phyloP scores from a whole-genome alignment of 345 rosid species.

The Mercurialis annua region DNA sequence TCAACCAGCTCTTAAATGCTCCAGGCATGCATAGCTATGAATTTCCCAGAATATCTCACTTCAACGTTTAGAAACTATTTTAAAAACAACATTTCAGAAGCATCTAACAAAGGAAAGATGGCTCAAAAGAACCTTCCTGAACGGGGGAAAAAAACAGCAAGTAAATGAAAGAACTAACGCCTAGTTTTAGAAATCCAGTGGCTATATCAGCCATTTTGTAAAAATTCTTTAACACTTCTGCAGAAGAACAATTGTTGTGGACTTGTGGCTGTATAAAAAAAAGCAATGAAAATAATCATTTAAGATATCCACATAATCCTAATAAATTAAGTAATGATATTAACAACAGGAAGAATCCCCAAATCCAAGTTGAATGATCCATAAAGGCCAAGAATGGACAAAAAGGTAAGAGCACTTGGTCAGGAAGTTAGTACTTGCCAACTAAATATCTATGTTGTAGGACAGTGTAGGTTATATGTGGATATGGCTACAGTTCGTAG shows the following conservation, averaged over 20 bases:
- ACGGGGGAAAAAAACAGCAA: too few relatives aligned
- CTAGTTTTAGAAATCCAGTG: slow-evolving; percentile 2
- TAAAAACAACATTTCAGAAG: not conserved
- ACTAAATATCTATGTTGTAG: too few relatives aligned
- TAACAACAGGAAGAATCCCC: not conserved
- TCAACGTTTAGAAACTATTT: not conserved
- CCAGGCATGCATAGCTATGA: not conserved
- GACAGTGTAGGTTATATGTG: not conserved
- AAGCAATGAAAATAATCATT: not conserved
- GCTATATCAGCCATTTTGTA: not conserved
- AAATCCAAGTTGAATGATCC: too few relatives aligned
- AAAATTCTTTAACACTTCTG: not conserved
- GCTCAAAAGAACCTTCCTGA: not conserved
- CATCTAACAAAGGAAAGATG: not conserved
- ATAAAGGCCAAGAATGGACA: too few relatives aligned
- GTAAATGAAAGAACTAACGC: not conserved
- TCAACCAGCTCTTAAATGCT: not conserved
- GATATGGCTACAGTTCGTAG: too few relatives aligned
- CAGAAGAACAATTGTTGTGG: not conserved
- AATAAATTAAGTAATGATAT: too few relatives aligned
- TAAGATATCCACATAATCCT: not conserved
- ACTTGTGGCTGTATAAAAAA: not conserved
- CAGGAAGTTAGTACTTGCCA: too few relatives aligned
- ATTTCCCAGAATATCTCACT: not conserved
- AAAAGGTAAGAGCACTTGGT: too few relatives aligned